phyloP scores from a whole-genome alignment of 306 rosid species.

The Sphenostylis stenocarpa region DNA sequence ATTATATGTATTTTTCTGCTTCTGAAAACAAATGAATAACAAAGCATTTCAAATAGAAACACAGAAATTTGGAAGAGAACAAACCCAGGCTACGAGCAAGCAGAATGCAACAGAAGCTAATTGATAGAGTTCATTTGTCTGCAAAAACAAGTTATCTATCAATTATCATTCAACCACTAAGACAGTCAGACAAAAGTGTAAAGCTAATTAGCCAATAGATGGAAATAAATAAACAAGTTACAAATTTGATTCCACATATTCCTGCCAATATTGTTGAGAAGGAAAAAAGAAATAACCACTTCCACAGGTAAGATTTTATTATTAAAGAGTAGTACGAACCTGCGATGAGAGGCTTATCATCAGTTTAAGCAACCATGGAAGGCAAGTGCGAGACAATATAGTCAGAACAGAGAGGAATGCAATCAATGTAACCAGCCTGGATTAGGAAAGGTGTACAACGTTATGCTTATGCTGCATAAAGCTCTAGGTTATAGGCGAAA shows the following conservation, averaged over 20 bases:
- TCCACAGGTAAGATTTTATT: constrained; percentile 26
- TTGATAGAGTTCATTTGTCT: constrained; percentile 98
- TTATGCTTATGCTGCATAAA: constrained; percentile 20
- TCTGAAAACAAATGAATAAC: constrained; percentile 6
- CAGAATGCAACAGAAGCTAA: constrained; percentile 96
- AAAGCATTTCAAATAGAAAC: constrained; percentile 25
- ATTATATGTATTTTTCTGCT: not conserved
- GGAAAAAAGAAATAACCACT: constrained; percentile 14
- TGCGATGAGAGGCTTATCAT: constrained; percentile 96
- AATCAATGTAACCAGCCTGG: constrained; percentile 83
- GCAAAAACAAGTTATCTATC: constrained; percentile 43
- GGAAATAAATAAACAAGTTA: constrained; percentile 25
- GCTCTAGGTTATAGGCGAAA: not conserved
- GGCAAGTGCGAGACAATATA: constrained; percentile 80
- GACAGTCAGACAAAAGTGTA: constrained; percentile 32
- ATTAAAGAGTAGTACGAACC: constrained; percentile 43
- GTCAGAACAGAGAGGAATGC: constrained; percentile 77
- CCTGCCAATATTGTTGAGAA: constrained; percentile 2
- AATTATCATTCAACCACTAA: constrained; percentile 16
- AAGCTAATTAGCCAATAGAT: not conserved
- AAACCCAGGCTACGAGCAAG: constrained; percentile 94
- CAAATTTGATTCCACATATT: constrained; percentile 22
- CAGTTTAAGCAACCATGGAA: constrained; percentile 90
- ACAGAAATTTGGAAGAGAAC: constrained; percentile 37
- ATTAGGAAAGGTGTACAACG: constrained; percentile 25